Evolutionary conservation across 2,329 filamentous ascomycete species (phyloP).

Genomic region (Drechslerella dactyloides): DNA sequence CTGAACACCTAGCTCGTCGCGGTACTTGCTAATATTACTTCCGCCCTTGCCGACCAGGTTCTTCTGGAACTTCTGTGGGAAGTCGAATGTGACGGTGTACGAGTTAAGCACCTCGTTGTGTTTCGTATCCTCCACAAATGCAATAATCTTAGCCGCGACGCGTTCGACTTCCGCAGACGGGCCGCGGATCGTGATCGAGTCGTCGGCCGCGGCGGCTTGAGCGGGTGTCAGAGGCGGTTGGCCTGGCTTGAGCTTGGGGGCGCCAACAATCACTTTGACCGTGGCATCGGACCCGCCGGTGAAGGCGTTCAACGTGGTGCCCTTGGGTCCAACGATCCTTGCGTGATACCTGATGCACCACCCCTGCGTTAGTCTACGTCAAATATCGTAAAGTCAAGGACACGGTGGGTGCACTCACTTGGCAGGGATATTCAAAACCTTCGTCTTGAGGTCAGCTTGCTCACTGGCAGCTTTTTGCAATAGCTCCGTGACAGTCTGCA

Average conservation of each 20-base stretch:
- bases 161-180: slow-evolving; percentile 65
- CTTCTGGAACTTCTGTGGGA: slow-evolving; percentile 92
- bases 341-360: slow-evolving; percentile 63
- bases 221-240: slow-evolving; percentile 35
- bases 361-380: slow-evolving; percentile 20
- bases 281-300: slow-evolving; percentile 52
- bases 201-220: slow-evolving; percentile 48
- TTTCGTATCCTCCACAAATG: slow-evolving; percentile 68
- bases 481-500: slow-evolving; percentile 67
- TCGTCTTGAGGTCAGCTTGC: slow-evolving; percentile 65
- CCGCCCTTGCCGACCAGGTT: slow-evolving; percentile 74
- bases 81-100: slow-evolving; percentile 77
- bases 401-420: slow-evolving; percentile 45
- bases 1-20: slow-evolving; percentile 73
- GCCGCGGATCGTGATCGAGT: slow-evolving; percentile 53
- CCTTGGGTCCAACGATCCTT: slow-evolving; percentile 62
- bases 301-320: slow-evolving; percentile 55
- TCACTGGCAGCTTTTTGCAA: slow-evolving; percentile 64
- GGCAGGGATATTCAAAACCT: slow-evolving; percentile 65
- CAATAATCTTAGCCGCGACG: slow-evolving; percentile 69
- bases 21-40: slow-evolving; percentile 72
- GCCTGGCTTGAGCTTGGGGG: slow-evolving; percentile 52
- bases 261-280: slow-evolving; percentile 53
- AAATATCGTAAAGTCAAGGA: slow-evolving; percentile 3
- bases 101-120: slow-evolving; percentile 67